Conservation (phyloP, 2,329 filamentous ascomycete genomes). For the Talaromyces marneffei region DNA sequence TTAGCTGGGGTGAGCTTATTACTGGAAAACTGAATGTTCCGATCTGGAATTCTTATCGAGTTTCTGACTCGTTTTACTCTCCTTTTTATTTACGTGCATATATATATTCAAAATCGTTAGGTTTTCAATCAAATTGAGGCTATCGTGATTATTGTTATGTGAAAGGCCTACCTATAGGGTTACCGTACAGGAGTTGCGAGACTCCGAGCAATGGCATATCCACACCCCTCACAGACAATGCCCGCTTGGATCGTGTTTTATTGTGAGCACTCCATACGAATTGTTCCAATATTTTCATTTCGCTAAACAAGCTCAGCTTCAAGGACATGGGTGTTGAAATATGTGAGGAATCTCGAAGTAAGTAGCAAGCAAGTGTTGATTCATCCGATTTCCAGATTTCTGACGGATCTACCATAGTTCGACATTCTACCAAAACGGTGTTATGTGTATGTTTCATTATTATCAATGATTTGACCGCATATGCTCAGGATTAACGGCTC, state of each 20-base stretch:
- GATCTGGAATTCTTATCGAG: background rate
- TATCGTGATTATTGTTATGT: background rate
- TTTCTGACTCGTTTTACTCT: background rate
- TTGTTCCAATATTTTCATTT: background rate
- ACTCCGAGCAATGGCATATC: background rate
- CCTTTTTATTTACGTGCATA: background rate
- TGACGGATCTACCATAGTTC: background rate
- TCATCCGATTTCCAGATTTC: background rate
- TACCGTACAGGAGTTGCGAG: background rate
- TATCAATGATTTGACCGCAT: background rate
- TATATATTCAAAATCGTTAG: background rate
- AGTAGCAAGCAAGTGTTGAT: background rate
- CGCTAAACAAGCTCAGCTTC: background rate
- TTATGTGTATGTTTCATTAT: constrained; percentile 5
- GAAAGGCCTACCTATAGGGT: background rate
- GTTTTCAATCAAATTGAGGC: background rate
- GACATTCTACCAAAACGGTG: constrained; percentile 6
- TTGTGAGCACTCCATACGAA: background rate
- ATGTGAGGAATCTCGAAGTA: background rate
- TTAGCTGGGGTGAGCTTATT: background rate
- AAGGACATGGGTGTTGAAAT: background rate
- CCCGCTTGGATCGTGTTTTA: background rate
- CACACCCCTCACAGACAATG: background rate
- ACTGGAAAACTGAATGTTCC: background rate
- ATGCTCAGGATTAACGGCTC: background rate